Percentiles rank a stretch among this genome's conserved stretches.
Evolutionary conservation across 306 rosid species (phyloP).

Genomic region (Casuarina cunninghamiana): DNA sequence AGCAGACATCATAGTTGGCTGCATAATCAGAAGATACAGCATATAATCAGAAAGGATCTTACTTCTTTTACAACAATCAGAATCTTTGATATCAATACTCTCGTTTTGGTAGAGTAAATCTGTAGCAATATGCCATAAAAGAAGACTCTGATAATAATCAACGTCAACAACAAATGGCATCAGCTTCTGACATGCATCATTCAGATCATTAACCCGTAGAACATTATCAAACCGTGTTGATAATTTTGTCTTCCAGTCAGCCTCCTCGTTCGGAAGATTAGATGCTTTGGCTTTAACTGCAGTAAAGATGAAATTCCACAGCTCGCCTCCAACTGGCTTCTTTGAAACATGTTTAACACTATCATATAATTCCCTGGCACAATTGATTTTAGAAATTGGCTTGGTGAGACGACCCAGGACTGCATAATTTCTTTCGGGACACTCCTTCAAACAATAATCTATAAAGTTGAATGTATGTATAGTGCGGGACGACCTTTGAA

Average conservation of each 20-base stretch:
- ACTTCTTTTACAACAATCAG: neutral
- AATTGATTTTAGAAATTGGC: too few relatives aligned
- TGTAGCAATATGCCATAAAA: constrained; percentile 45
- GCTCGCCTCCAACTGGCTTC: too few relatives aligned
- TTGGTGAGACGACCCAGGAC: too few relatives aligned
- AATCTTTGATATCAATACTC: neutral
- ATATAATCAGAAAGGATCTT: constrained; percentile 41
- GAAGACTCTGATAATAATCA: neutral
- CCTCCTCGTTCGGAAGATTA: too few relatives aligned
- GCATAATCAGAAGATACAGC: constrained; percentile 37
- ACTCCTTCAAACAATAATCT: too few relatives aligned
- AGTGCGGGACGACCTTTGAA: constrained; percentile 41
- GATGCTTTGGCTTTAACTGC: too few relatives aligned
- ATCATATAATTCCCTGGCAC: neutral
- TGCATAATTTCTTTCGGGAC: neutral
- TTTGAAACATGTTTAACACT: too few relatives aligned
- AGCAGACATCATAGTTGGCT: constrained; percentile 36
- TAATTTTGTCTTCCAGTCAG: constrained; percentile 20
- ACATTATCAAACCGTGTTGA: neutral
- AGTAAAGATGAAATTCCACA: too few relatives aligned
- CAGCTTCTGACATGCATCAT: neutral
- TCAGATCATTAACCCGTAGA: constrained; percentile 20
- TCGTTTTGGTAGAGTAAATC: constrained; percentile 21
- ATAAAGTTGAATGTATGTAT: constrained; percentile 9
- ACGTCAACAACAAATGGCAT: constrained; percentile 13